Evolutionary conservation across 129 eudicot species (phyloP).

Genomic region (Helianthus tuberosus): DNA sequence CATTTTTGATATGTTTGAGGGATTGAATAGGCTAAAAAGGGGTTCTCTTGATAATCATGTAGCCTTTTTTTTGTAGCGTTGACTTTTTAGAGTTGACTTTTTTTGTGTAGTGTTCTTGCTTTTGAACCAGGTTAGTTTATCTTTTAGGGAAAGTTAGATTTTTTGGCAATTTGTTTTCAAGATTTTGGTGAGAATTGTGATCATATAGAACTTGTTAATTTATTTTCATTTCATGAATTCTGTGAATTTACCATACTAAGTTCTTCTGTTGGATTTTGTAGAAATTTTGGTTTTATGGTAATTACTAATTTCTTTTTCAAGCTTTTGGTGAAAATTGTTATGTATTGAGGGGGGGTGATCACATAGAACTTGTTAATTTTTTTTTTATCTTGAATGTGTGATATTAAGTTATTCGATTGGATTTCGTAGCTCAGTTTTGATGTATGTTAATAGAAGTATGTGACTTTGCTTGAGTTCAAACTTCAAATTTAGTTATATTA

Average conservation of each 20-base stretch:
- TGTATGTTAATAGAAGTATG: conserved; percentile 28
- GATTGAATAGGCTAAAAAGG: conserved; percentile 23
- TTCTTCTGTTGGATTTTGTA: not conserved
- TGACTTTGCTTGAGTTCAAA: conserved; percentile 6
- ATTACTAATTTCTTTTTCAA: not conserved
- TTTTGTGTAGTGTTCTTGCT: conserved; percentile 15
- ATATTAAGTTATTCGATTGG: not conserved
- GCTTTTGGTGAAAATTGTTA: conserved; percentile 11
- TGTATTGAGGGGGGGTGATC: conserved; percentile 1
- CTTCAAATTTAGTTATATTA: not conserved
- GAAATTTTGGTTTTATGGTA: conserved; percentile 7
- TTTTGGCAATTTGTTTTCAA: too few species aligned
- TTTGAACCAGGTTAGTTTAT: conserved; percentile 9
- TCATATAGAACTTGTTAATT: too few species aligned
- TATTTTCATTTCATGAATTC: too few species aligned
- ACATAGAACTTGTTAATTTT: not conserved
- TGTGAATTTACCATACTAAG: too few species aligned
- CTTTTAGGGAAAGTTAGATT: too few species aligned
- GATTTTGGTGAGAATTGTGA: not conserved
- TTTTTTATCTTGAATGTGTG: not conserved
- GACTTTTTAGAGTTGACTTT: conserved; percentile 16
- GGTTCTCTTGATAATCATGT: conserved; percentile 19
- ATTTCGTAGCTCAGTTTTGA: conserved; percentile 2
- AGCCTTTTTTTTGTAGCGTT: conserved; percentile 34
- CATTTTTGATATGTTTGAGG: conserved; percentile 23